Evolutionary conservation across 257 asterid species (phyloP).

Genomic region (Solanum corneliomulleri): DNA sequence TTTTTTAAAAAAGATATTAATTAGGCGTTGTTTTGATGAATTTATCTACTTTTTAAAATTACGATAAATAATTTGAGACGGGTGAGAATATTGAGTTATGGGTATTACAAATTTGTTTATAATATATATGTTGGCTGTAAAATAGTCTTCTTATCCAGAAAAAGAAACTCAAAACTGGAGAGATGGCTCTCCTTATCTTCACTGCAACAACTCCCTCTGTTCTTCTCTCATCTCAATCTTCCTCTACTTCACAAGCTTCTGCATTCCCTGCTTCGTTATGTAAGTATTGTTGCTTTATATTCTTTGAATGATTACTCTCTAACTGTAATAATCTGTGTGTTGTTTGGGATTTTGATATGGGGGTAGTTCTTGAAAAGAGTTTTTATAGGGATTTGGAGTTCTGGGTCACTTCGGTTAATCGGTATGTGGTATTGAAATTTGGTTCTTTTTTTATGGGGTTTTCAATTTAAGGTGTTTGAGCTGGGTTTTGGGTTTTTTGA

Average conservation of each 20-base stretch:
- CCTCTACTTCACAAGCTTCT: neutral
- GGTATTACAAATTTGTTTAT: neutral
- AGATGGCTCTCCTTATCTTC: conserved; percentile 7
- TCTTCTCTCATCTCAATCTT: neutral
- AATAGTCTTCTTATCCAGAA: neutral
- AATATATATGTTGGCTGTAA: neutral
- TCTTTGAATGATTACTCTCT: neutral
- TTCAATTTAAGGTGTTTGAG: neutral
- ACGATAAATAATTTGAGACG: neutral
- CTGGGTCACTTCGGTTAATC: neutral
- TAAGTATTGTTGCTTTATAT: neutral
- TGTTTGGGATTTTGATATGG: neutral
- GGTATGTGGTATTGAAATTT: neutral
- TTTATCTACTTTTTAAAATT: rapidly evolving
- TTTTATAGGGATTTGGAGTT: neutral
- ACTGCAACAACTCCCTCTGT: neutral
- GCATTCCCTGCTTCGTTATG: neutral
- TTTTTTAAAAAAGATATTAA: no score
- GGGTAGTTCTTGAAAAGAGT: neutral
- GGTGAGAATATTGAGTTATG: neutral
- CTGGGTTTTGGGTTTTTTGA: neutral
- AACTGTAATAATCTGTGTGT: neutral
- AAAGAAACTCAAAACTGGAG: neutral
- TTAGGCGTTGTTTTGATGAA: neutral
- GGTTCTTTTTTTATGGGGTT: neutral